Evolutionary conservation across 805 yeast species (phyloP).

Genomic region (Yarrowia sp.): DNA sequence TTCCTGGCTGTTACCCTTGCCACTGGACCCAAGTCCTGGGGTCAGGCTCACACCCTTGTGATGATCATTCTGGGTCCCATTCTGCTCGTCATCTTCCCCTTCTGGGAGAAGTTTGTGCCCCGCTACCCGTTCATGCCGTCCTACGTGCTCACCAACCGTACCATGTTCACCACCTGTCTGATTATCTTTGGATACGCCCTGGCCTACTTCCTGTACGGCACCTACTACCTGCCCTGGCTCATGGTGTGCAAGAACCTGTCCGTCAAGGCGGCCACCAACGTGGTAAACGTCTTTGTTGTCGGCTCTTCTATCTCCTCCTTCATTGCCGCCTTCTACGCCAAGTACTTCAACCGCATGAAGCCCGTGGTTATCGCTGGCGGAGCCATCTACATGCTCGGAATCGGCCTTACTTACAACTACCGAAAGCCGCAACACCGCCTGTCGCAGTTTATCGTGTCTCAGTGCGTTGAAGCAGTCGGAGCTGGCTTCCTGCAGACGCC

Average conservation of each 20-base stretch:
- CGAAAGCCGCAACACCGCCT: slow-evolving; percentile 52
- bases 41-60: slow-evolving; percentile 59
- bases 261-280: slow-evolving; percentile 26
- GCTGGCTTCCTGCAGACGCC: slow-evolving; percentile 70
- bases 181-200: slow-evolving; percentile 35
- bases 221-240: slow-evolving; percentile 28
- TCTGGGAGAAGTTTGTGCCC: slow-evolving; percentile 41
- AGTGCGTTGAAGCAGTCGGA: slow-evolving; percentile 65
- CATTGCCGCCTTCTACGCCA: slow-evolving; percentile 1
- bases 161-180: not conserved
- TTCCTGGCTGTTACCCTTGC: slow-evolving; percentile 74
- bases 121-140: slow-evolving; percentile 66
- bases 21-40: slow-evolving; percentile 56
- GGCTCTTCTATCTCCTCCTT: slow-evolving; percentile 16
- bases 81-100: slow-evolving; percentile 57
- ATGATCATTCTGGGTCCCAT: slow-evolving; percentile 68
- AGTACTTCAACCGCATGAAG: slow-evolving; percentile 50
- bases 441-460: slow-evolving; percentile 63
- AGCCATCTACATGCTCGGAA: slow-evolving; percentile 55
- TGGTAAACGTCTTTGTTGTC: slow-evolving; percentile 16
- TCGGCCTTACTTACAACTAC: slow-evolving; percentile 58
- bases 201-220: slow-evolving; percentile 30
- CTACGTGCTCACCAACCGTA: slow-evolving; percentile 60
- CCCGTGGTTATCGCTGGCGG: slow-evolving; percentile 60
- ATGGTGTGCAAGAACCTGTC: slow-evolving; percentile 26